A percentile compares a stretch with the other conserved stretches of the same genome.
Conservation (phyloP, 2,329 filamentous ascomycete genomes). For the Cladophialophora chaetospira region DNA sequence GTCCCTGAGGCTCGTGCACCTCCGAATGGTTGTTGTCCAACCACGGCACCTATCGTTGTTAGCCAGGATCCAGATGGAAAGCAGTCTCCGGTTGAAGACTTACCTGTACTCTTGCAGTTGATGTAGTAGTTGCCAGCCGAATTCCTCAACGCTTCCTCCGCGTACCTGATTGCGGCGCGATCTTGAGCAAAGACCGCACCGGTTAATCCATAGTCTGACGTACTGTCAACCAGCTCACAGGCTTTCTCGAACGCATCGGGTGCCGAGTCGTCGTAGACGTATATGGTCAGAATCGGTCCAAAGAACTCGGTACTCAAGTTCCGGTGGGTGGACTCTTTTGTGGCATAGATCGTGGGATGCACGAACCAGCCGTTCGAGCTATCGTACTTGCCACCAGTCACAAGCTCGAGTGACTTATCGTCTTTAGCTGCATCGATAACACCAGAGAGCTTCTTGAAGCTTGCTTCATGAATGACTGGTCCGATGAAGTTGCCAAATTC, state of each 20-base stretch:
- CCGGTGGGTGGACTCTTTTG: conserved; percentile 67
- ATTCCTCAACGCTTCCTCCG: conserved; percentile 71
- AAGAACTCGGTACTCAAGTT: conserved; percentile 75
- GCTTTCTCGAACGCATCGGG: conserved; percentile 56
- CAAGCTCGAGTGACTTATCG: conserved; percentile 66
- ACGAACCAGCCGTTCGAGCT: conserved; percentile 73
- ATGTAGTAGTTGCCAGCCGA: conserved; percentile 83
- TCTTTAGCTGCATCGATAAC: conserved; percentile 73
- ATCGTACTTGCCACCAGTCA: conserved; percentile 73
- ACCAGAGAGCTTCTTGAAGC: conserved; percentile 72
- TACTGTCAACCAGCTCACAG: conserved; percentile 67
- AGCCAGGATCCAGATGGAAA: background rate
- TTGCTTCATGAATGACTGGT: conserved; percentile 74
- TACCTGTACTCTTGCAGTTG: conserved; percentile 72
- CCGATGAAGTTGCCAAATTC: conserved; percentile 73
- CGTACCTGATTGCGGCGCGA: conserved; percentile 64
- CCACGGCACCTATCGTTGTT: conserved; percentile 41
- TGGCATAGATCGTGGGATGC: conserved; percentile 73
- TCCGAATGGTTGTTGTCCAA: conserved; percentile 55
- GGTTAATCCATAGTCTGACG: conserved; percentile 76
- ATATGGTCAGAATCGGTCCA: conserved; percentile 68
- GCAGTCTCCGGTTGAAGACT: conserved; percentile 25
- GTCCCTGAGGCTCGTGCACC: conserved; percentile 59
- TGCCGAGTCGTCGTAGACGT: conserved; percentile 71
- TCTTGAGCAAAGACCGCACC: conserved; percentile 75